These are phyloP conservation scores for Cladophialophora chaetospira DNA, from an alignment of 2,329 filamentous ascomycete genomes.

Conservation along the genomic window DNA sequence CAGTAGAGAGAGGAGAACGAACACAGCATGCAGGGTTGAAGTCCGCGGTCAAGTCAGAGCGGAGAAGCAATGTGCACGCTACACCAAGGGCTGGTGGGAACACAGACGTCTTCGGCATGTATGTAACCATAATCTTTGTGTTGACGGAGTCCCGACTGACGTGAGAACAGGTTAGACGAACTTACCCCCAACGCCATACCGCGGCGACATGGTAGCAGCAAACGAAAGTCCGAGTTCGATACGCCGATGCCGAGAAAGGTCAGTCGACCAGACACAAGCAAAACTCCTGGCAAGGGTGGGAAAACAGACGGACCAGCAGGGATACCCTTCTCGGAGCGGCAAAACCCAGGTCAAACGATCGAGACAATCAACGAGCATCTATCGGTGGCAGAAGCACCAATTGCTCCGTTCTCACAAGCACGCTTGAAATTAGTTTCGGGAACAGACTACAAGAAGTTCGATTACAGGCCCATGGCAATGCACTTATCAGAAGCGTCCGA, in stretches of 20 bases:
- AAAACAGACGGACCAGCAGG: slow-evolving; percentile 30
- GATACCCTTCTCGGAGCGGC: slow-evolving; percentile 73
- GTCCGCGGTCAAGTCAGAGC: slow-evolving; percentile 61
- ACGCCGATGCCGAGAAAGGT: slow-evolving; percentile 48
- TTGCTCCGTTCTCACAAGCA: slow-evolving; percentile 71
- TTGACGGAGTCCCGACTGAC: slow-evolving; percentile 17
- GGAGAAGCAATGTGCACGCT: slow-evolving; percentile 57
- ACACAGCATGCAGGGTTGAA: slow-evolving; percentile 59
- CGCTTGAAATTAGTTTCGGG: slow-evolving; percentile 83
- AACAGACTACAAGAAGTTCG: slow-evolving; percentile 86
- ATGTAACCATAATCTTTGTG: slow-evolving; percentile 19
- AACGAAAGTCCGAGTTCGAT: slow-evolving; percentile 56
- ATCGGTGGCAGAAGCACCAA: slow-evolving; percentile 65
- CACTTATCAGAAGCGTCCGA: slow-evolving; percentile 90
- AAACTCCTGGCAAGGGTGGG: slow-evolving; percentile 16
- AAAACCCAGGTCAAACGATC: slow-evolving; percentile 76
- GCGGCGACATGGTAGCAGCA: slow-evolving; percentile 48
- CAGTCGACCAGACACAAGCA: slow-evolving; percentile 44
- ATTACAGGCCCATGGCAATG: slow-evolving; percentile 92
- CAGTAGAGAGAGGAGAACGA: slow-evolving; percentile 74
- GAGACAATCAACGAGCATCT: slow-evolving; percentile 83
- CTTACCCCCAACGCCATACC: slow-evolving; percentile 65
- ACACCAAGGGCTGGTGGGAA: slow-evolving; percentile 63
- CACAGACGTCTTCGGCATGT: slow-evolving; percentile 82
- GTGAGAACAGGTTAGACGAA: slow-evolving; percentile 65